A percentile compares a stretch with the other conserved stretches of the same genome.
These are phyloP conservation scores for Cutaneotrichosporon cyanovorans DNA, from an alignment of 1,284 basidiomycete genomes.

Conservation along the genomic window DNA sequence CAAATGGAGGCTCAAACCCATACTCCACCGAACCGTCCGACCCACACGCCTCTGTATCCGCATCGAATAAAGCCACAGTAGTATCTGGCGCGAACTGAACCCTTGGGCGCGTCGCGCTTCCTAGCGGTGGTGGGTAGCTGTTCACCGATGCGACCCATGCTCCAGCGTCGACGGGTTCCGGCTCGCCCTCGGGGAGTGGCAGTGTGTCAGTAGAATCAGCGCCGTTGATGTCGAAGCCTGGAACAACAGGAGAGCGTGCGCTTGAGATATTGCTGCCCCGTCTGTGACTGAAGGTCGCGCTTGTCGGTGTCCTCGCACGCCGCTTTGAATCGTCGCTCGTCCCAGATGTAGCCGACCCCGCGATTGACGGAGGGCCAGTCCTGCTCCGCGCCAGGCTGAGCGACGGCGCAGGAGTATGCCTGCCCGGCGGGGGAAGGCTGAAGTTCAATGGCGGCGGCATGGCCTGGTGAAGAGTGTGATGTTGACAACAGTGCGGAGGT, in stretches of 20 bases:
- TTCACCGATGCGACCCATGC: slow-evolving; percentile 4
- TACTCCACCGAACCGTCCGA: neutral
- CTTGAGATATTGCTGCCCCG: too few species aligned
- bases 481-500: too few species aligned
- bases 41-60: slow-evolving; percentile 2
- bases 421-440: neutral
- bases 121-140: neutral
- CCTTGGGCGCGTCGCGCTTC: neutral
- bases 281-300: too few species aligned
- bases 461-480: neutral
- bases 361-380: neutral
- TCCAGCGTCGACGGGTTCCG: slow-evolving; percentile 1
- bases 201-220: too few species aligned
- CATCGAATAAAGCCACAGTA: slow-evolving; percentile 1
- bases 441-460: slow-evolving; percentile 3
- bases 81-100: slow-evolving; percentile 7
- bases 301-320: too few species aligned
- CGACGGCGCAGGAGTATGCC: neutral
- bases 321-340: too few species aligned
- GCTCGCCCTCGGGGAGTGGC: too few species aligned
- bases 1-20: slow-evolving; percentile 29
- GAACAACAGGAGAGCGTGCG: too few species aligned
- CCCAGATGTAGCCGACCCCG: too few species aligned
- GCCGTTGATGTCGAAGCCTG: too few species aligned
- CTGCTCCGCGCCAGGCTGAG: slow-evolving; percentile 2